Evolutionary conservation across 202 grass and related monocot genomes (phyloP).

Genomic region (Zoysia matrella): DNA sequence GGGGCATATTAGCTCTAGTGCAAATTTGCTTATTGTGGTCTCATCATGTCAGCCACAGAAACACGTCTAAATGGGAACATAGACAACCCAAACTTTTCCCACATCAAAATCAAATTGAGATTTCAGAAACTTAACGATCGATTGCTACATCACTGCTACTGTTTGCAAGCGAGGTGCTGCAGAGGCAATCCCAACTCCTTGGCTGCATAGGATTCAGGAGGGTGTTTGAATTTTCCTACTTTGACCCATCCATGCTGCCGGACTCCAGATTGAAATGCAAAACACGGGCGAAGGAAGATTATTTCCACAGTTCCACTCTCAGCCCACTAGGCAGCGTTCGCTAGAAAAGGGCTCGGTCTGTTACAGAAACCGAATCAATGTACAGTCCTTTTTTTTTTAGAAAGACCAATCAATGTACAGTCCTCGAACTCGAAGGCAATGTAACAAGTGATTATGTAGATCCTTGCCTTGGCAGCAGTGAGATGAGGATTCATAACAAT

Average conservation of each 20-base stretch:
- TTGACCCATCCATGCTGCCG: background rate
- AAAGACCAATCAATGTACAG: background rate
- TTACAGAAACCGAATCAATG: background rate
- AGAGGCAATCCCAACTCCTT: background rate
- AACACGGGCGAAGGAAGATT: background rate
- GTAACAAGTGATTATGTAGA: no score
- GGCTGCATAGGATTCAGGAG: conserved; percentile 17
- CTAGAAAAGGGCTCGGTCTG: background rate
- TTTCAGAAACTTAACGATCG: background rate
- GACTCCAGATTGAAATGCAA: background rate
- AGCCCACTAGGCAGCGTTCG: background rate
- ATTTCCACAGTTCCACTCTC: background rate
- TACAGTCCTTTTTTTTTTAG: no score
- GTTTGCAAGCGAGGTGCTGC: conserved; percentile 10
- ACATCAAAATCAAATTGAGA: background rate
- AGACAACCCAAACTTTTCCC: background rate
- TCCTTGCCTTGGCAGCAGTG: no score
- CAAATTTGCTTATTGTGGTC: background rate
- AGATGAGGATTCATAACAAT: background rate
- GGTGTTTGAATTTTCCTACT: conserved; percentile 21
- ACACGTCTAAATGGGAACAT: background rate
- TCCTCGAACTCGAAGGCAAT: background rate
- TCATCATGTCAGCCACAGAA: background rate
- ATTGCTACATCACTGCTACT: background rate
- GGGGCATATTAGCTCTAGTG: background rate